A percentile compares a stretch with the other conserved stretches of the same genome.
Conservation (phyloP, 305 asterid species). For the Coffea humblotiana region DNA sequence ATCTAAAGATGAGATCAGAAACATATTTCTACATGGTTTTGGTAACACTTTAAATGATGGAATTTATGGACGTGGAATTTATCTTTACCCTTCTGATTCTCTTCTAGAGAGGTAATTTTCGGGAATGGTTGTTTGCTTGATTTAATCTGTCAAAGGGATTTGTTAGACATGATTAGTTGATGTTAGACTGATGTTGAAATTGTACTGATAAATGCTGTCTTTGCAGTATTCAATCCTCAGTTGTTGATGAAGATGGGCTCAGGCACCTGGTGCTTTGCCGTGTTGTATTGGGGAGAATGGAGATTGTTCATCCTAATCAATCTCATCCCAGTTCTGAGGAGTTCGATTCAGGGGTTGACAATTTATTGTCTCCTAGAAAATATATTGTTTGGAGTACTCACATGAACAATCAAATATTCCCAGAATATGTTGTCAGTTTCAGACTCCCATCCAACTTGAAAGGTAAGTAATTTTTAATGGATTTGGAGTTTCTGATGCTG, state of each 20-base stretch:
- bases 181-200: neutral
- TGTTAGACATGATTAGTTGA: too few species aligned
- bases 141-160: neutral
- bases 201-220: neutral
- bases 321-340: slow-evolving; percentile 52
- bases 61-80: slow-evolving; percentile 40
- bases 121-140: neutral
- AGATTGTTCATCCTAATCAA: slow-evolving; percentile 52
- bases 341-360: slow-evolving; percentile 57
- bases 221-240: slow-evolving; percentile 33
- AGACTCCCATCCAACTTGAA: slow-evolving; percentile 4
- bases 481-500: neutral
- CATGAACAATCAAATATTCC: slow-evolving; percentile 38
- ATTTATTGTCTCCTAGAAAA: slow-evolving; percentile 31
- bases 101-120: slow-evolving; percentile 52
- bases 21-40: slow-evolving; percentile 52
- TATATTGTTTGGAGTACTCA: slow-evolving; percentile 39
- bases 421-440: slow-evolving; percentile 40
- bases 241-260: slow-evolving; percentile 33
- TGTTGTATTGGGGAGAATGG: slow-evolving; percentile 64
- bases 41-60: slow-evolving; percentile 26
- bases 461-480: slow-evolving; percentile 19
- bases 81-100: slow-evolving; percentile 51
- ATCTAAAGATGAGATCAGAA: slow-evolving; percentile 50
- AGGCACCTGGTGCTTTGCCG: slow-evolving; percentile 64